Conservation (phyloP, 2,329 filamentous ascomycete species). For the Fusarium marasasianum region DNA sequence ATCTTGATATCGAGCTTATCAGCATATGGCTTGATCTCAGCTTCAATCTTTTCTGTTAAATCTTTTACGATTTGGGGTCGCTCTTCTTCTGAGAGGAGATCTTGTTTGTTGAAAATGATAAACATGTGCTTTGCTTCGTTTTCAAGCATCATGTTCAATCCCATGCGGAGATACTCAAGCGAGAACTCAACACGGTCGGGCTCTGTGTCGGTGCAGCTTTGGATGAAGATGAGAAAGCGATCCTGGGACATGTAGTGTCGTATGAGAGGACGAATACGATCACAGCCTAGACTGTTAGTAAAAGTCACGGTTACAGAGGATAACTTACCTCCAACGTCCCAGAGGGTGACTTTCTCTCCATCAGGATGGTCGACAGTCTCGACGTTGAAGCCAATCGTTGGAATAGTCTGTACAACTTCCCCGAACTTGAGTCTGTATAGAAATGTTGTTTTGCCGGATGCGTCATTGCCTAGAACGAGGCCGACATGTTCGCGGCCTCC, state of each 20-base stretch:
- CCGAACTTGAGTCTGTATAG: constrained; percentile 87
- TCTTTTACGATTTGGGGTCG: constrained; percentile 26
- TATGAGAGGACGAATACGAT: constrained; percentile 42
- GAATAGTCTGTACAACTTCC: constrained; percentile 92
- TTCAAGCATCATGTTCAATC: constrained; percentile 30
- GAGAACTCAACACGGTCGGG: constrained; percentile 38
- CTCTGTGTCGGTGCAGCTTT: constrained; percentile 42
- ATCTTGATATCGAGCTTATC: constrained; percentile 26
- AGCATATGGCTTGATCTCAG: constrained; percentile 17
- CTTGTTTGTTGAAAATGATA: constrained; percentile 48
- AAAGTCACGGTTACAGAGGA: fast-evolving
- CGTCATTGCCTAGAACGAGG: constrained; percentile 38
- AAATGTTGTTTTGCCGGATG: constrained; percentile 77
- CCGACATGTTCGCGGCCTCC: constrained; percentile 30
- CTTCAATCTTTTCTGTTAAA: constrained; percentile 11
- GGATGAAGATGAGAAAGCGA: constrained; percentile 42
- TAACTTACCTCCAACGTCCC: constrained; percentile 44
- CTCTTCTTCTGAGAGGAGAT: constrained; percentile 33
- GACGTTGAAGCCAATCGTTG: constrained; percentile 95
- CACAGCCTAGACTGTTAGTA: constrained; percentile 33
- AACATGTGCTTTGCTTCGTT: constrained; percentile 39
- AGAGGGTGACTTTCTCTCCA: constrained; percentile 38
- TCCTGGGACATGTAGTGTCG: constrained; percentile 42
- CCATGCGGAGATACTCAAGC: constrained; percentile 40
- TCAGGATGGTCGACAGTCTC: constrained; percentile 68